Percentiles rank a stretch among this genome's conserved stretches.
phyloP scores from a whole-genome alignment of 305 asterid species.

The Solanum chacoense region DNA sequence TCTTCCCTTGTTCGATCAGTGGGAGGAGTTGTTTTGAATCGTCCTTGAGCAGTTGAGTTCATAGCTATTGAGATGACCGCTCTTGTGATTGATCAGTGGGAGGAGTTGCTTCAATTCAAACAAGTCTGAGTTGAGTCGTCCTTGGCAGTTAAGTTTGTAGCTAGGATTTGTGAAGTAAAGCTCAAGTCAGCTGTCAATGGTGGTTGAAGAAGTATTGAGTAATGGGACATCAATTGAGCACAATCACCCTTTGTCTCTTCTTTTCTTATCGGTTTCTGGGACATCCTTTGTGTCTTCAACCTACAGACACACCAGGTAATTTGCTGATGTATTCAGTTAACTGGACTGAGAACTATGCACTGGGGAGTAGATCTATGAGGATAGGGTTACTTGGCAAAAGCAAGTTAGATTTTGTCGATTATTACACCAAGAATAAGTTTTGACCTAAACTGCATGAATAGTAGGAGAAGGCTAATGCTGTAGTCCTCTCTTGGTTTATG shows the following conservation, averaged over 20 bases:
- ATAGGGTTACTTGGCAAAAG: neutral
- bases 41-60: neutral
- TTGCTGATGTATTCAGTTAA: neutral
- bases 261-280: neutral
- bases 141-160: neutral
- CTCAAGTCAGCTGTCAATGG: neutral
- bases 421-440: neutral
- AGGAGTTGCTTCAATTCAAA: neutral
- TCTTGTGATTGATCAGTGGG: neutral
- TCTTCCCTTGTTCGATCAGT: neutral
- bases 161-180: neutral
- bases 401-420: neutral
- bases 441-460: neutral
- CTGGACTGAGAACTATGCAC: neutral
- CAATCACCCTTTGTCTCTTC: neutral
- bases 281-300: neutral
- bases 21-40: neutral
- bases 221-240: neutral
- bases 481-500: neutral
- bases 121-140: neutral
- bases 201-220: neutral
- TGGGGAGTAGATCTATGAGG: neutral
- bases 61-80: neutral
- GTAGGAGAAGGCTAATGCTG: neutral
- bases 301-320: neutral